Evolutionary conservation across 768 basidiomycete genomes (phyloP).

Genomic region (Lactarius sp.): DNA sequence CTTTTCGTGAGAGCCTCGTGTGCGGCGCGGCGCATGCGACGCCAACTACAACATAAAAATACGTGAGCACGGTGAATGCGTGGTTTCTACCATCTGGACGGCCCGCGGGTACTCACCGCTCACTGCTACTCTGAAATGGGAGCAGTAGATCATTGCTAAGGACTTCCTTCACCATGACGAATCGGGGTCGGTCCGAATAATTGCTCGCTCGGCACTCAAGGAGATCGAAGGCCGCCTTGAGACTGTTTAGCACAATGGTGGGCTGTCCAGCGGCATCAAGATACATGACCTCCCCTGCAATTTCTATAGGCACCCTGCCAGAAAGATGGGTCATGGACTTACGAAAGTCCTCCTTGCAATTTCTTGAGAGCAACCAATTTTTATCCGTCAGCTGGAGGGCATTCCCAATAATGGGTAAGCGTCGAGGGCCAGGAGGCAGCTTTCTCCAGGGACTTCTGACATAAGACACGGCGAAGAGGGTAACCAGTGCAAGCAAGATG

Average conservation of each 20-base stretch:
- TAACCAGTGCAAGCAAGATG: background rate
- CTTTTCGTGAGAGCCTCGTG: slow-evolving; percentile 32
- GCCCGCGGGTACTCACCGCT: slow-evolving; percentile 9
- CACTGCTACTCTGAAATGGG: background rate
- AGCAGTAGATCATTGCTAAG: slow-evolving; percentile 13
- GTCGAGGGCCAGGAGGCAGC: slow-evolving; percentile 2
- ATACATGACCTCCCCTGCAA: slow-evolving; percentile 23
- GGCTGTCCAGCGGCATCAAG: slow-evolving; percentile 17
- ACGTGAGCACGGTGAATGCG: background rate
- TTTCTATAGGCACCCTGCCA: background rate
- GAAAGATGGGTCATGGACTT: background rate
- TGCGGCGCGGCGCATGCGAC: slow-evolving; percentile 32
- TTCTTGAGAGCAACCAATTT: background rate
- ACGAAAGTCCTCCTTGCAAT: slow-evolving; percentile 11
- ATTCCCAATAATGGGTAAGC: slow-evolving; percentile 7
- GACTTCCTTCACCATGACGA: slow-evolving; percentile 13
- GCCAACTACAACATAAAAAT: slow-evolving; percentile 29
- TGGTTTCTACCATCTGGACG: background rate
- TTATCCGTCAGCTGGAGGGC: background rate
- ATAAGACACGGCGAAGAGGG: background rate
- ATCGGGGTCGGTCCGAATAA: slow-evolving; percentile 29
- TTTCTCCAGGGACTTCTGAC: slow-evolving; percentile 6
- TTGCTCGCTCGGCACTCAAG: slow-evolving; percentile 29
- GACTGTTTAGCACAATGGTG: slow-evolving; percentile 29
- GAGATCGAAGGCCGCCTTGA: slow-evolving; percentile 28